phyloP scores from a whole-genome alignment of 2,329 filamentous ascomycete genomes.

The Dryadomyces sulphureus region DNA sequence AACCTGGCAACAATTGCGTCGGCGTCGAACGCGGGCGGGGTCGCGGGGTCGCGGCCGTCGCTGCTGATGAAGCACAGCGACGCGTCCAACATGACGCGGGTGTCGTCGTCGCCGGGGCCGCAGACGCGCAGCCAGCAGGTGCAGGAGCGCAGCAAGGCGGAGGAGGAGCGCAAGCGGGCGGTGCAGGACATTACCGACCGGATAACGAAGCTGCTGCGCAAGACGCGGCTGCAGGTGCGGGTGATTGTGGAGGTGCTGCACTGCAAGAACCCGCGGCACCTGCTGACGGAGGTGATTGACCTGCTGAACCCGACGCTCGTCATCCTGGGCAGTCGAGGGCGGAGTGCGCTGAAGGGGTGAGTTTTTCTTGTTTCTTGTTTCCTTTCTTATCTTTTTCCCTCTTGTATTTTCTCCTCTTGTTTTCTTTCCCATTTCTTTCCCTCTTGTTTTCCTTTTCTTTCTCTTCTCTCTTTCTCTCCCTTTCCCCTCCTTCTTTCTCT shows the following conservation, averaged over 20 bases:
- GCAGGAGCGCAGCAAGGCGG: slow-evolving; percentile 43
- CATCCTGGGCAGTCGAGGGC: slow-evolving; percentile 79
- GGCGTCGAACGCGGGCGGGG: slow-evolving; percentile 6
- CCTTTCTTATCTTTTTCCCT: too few relatives aligned
- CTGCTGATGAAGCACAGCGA: slow-evolving; percentile 23
- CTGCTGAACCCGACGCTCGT: slow-evolving; percentile 81
- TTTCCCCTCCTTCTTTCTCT: not conserved
- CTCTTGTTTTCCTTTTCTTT: too few relatives aligned
- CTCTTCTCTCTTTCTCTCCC: too few relatives aligned
- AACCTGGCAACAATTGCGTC: slow-evolving; percentile 3
- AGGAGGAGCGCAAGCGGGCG: slow-evolving; percentile 67
- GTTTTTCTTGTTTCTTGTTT: slow-evolving; percentile 16
- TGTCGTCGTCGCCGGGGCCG: slow-evolving; percentile 14
- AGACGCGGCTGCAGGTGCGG: slow-evolving; percentile 82
- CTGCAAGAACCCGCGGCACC: slow-evolving; percentile 92
- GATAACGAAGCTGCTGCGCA: slow-evolving; percentile 72
- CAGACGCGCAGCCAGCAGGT: too few relatives aligned
- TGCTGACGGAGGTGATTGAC: slow-evolving; percentile 96
- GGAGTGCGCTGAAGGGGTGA: slow-evolving; percentile 86
- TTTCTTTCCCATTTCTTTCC: too few relatives aligned
- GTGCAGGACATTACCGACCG: slow-evolving; percentile 73
- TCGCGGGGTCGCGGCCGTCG: slow-evolving; percentile 17
- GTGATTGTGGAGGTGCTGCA: slow-evolving; percentile 94
- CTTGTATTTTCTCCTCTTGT: too few relatives aligned
- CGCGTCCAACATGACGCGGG: slow-evolving; percentile 14